Evolutionary conservation across 805 yeast genomes (phyloP).

Genomic region (Saccharomycopsis javanensis): DNA sequence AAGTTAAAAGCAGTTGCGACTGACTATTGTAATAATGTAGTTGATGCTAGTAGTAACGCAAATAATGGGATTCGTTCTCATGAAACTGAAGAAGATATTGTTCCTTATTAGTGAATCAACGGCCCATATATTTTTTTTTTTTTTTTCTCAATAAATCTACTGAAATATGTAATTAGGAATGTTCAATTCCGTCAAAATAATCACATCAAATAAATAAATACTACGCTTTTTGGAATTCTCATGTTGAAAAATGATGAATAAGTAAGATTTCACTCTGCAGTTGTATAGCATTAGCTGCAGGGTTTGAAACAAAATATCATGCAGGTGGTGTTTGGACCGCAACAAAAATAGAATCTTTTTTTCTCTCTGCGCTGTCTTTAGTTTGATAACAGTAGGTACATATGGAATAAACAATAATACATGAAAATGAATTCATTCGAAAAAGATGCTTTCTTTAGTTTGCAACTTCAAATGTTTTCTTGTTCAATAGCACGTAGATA

Average conservation of each 20-base stretch:
- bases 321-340: background rate
- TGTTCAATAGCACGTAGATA: no score
- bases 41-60: slow-evolving; percentile 10
- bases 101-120: background rate
- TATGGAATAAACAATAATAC: background rate
- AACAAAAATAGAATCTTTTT: background rate
- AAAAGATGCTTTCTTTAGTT: no score
- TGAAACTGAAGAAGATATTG: slow-evolving; percentile 21
- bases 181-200: no score
- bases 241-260: background rate
- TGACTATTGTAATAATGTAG: no score
- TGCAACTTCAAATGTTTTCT: no score
- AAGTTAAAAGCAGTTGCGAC: background rate
- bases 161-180: no score
- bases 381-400: background rate
- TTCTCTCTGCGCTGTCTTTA: slow-evolving; percentile 1
- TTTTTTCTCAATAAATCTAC: no score
- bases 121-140: background rate
- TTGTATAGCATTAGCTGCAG: no score
- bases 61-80: background rate
- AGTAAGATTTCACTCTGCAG: background rate
- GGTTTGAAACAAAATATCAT: background rate
- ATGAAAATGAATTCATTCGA: no score
- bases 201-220: no score
- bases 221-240: background rate